These are phyloP conservation scores for Collybia nuda DNA, from an alignment of 768 basidiomycete species.

Conservation along the genomic window DNA sequence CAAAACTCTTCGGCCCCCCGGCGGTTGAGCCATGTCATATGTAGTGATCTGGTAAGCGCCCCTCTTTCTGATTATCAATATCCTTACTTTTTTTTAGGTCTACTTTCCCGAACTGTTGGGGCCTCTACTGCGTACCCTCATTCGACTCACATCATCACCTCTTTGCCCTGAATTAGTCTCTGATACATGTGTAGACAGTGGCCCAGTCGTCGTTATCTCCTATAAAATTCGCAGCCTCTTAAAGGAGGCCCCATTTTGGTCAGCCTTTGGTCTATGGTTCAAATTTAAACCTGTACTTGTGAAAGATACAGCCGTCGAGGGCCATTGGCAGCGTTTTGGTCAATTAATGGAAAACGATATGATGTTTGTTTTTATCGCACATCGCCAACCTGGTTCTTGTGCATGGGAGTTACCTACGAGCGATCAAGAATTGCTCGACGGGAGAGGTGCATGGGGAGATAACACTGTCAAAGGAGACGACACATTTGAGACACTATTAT, in stretches of 20 bases:
- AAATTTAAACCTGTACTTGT: conserved; percentile 54
- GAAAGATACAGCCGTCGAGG: conserved; percentile 17
- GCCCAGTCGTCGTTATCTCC: conserved; percentile 52
- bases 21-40: conserved; percentile 64
- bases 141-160: conserved; percentile 65
- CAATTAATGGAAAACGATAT: conserved; percentile 34
- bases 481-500: conserved; percentile 67
- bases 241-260: conserved; percentile 79
- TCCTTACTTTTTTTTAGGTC: too few relatives aligned
- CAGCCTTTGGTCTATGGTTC: conserved; percentile 80
- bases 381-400: conserved; percentile 57
- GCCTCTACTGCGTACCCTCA: conserved; percentile 70
- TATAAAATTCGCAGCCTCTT: conserved; percentile 75
- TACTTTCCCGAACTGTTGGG: conserved; percentile 85
- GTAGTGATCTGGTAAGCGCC: conserved; percentile 82
- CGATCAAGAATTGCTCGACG: conserved; percentile 58
- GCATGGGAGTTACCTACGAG: conserved; percentile 49
- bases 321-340: conserved; percentile 43
- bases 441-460: conserved; percentile 51
- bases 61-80: too few relatives aligned
- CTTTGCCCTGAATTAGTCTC: conserved; percentile 22
- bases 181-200: conserved; percentile 18
- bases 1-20: conserved; percentile 2
- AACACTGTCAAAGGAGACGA: conserved; percentile 54
- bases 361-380: conserved; percentile 63